These are phyloP conservation scores for Scedosporium minutisporum DNA, from an alignment of 2,329 filamentous ascomycete genomes.

Conservation along the genomic window DNA sequence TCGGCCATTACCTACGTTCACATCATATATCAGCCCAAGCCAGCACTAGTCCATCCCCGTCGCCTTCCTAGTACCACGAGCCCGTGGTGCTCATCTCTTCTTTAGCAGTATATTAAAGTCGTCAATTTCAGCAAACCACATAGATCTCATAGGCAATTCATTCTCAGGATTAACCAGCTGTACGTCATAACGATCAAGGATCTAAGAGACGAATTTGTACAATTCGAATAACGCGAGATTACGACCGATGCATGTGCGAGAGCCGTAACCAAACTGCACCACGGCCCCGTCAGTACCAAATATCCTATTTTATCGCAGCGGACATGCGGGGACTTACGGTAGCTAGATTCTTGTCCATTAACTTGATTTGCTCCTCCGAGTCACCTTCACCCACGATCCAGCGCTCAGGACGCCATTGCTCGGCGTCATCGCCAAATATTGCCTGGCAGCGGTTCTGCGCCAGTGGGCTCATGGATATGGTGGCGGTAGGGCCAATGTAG, in stretches of 20 bases:
- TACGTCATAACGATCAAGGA: too few species aligned
- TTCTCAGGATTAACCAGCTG: too few species aligned
- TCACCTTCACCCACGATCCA: not conserved
- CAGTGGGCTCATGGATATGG: not conserved
- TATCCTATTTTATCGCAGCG: not conserved
- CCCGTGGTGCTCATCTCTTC: too few species aligned
- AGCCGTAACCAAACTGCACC: not conserved
- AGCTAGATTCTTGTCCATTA: not conserved
- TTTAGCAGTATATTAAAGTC: too few species aligned
- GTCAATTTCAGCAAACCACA: too few species aligned
- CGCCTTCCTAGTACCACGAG: too few species aligned
- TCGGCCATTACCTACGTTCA: too few species aligned
- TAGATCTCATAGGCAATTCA: too few species aligned
- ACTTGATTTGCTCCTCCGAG: not conserved
- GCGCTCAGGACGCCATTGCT: not conserved
- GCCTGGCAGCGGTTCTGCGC: not conserved
- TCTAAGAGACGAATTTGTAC: not conserved
- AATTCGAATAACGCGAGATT: not conserved
- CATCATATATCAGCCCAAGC: too few species aligned
- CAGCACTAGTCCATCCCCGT: too few species aligned
- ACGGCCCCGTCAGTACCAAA: not conserved
- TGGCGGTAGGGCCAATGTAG: not conserved
- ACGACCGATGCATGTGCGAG: not conserved
- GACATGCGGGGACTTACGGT: not conserved
- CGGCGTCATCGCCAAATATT: not conserved